Evolutionary conservation across 495 filamentous ascomycete species (phyloP).

Genomic region (Aspergillus haitiensis): DNA sequence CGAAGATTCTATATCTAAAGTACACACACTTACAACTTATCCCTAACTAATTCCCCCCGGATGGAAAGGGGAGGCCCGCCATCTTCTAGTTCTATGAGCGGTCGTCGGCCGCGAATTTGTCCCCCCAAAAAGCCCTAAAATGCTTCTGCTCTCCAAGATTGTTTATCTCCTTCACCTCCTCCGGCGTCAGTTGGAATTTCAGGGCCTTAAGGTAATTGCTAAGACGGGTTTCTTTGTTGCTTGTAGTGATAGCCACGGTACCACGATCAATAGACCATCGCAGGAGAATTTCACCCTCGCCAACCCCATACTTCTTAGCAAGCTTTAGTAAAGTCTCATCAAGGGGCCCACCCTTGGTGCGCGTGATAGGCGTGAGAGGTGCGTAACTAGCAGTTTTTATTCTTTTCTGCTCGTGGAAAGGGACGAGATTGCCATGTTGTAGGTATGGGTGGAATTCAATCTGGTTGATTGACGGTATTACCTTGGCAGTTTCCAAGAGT

Average conservation of each 20-base stretch:
- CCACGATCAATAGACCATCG: constrained; percentile 82
- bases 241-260: constrained; percentile 76
- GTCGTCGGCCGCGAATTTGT: constrained; percentile 61
- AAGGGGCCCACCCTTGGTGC: constrained; percentile 65
- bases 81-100: constrained; percentile 42
- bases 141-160: constrained; percentile 64
- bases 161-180: constrained; percentile 68
- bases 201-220: constrained; percentile 60
- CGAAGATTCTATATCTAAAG: background rate
- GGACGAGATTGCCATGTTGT: constrained; percentile 67
- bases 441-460: constrained; percentile 89
- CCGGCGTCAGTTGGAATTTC: constrained; percentile 69
- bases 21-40: background rate
- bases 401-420: constrained; percentile 61
- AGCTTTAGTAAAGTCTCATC: constrained; percentile 60
- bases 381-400: constrained; percentile 73
- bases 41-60: background rate
- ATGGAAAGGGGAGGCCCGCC: background rate
- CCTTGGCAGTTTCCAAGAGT: constrained; percentile 62
- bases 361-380: constrained; percentile 65
- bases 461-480: constrained; percentile 75
- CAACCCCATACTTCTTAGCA: constrained; percentile 77
- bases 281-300: constrained; percentile 64
- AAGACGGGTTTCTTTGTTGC: constrained; percentile 67
- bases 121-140: constrained; percentile 66